Conservation (phyloP, 1,284 basidiomycete species). For the Stygiomarasmius scandens region DNA sequence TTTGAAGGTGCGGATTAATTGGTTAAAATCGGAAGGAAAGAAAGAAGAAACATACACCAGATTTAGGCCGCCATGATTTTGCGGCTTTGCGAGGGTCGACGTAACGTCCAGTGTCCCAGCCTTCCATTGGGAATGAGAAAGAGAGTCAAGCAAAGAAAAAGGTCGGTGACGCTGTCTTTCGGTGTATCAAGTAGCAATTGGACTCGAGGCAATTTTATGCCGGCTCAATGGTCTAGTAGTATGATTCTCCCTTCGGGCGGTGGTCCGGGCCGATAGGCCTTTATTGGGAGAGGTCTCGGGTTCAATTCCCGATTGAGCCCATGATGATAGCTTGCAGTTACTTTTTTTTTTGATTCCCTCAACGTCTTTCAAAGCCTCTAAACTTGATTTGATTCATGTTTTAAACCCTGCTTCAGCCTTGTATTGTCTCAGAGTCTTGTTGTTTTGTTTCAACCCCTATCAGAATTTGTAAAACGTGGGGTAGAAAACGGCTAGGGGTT, state of each 20-base stretch:
- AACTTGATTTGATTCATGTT: no score
- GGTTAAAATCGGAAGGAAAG: background rate
- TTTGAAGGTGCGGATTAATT: no score
- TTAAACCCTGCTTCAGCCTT: no score
- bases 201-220: no score
- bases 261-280: background rate
- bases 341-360: background rate
- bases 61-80: slow-evolving; percentile 42
- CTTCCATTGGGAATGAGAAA: slow-evolving; percentile 6
- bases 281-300: background rate
- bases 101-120: slow-evolving; percentile 25
- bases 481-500: background rate
- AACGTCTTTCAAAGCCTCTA: no score
- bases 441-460: no score
- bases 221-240: background rate
- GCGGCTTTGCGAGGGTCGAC: slow-evolving; percentile 39
- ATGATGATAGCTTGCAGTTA: background rate
- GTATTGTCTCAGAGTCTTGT: no score
- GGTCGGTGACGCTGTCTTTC: no score
- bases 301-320: background rate
- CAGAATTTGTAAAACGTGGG: background rate
- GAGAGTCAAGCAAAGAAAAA: no score
- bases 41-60: slow-evolving; percentile 35
- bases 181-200: no score
- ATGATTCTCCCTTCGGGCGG: background rate